Evolutionary conservation across 208 protist species (phyloP).

Genomic region (Naegleria gruberi): DNA sequence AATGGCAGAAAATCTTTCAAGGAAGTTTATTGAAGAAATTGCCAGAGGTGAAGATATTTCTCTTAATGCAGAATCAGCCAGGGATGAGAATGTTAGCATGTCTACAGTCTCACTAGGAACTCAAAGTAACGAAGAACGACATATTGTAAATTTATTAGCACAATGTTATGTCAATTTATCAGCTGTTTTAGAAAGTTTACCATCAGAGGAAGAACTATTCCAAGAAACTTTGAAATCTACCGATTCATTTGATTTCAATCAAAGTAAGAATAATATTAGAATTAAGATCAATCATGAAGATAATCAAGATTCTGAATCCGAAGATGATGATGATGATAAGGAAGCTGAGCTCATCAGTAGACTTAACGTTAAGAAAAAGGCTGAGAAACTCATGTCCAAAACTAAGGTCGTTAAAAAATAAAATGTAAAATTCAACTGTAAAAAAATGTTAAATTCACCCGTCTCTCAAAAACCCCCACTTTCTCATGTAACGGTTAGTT

Average conservation of each 20-base stretch:
- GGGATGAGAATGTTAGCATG: not conserved
- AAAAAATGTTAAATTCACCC: not conserved
- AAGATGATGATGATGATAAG: slow-evolving; percentile 15
- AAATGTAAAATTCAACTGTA: not conserved
- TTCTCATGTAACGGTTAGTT: not conserved
- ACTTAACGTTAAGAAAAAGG: not conserved
- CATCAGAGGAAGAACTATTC: not conserved
- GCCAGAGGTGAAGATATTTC: slow-evolving; percentile 18
- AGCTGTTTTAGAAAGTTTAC: not conserved
- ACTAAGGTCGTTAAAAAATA: not conserved
- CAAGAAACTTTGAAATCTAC: not conserved
- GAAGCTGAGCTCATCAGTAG: slow-evolving; percentile 15
- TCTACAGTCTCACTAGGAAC: not conserved
- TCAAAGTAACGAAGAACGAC: not conserved
- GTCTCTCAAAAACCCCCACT: not conserved
- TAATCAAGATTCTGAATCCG: not conserved
- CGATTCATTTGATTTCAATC: not conserved
- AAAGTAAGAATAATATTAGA: slow-evolving; percentile 19
- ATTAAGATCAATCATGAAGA: not conserved
- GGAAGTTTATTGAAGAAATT: slow-evolving; percentile 32
- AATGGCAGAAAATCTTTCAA: not conserved
- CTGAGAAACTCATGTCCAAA: not conserved
- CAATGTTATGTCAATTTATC: not conserved
- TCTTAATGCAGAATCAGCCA: not conserved
- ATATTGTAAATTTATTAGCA: not conserved